These are phyloP conservation scores for Fusarium albosuccineum DNA, from an alignment of 2,329 filamentous ascomycete genomes.

Conservation along the genomic window DNA sequence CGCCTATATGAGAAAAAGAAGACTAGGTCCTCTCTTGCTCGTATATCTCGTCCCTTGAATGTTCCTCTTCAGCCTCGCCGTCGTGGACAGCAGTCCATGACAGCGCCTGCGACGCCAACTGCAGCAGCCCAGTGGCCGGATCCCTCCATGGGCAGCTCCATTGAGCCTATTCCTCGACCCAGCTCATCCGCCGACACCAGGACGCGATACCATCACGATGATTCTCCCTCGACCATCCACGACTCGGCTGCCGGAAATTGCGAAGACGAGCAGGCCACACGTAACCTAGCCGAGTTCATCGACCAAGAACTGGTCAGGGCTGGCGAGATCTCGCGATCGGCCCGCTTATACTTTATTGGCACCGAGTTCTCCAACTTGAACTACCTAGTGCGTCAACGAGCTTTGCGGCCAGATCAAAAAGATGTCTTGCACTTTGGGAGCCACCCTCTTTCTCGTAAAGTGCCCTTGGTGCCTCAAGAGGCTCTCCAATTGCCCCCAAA, in stretches of 20 bases:
- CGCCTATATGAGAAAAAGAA: conserved; percentile 64
- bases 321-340: conserved; percentile 60
- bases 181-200: conserved; percentile 23
- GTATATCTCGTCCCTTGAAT: conserved; percentile 44
- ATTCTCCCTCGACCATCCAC: conserved; percentile 28
- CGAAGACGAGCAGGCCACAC: conserved; percentile 55
- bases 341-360: conserved; percentile 66
- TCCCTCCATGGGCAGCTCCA: background rate
- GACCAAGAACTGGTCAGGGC: conserved; percentile 60
- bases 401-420: conserved; percentile 43
- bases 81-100: conserved; percentile 53
- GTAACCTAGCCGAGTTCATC: conserved; percentile 64
- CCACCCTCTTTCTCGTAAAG: conserved; percentile 53
- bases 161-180: conserved; percentile 24
- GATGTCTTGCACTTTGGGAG: conserved; percentile 53
- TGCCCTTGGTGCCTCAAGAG: conserved; percentile 57
- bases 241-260: conserved; percentile 45
- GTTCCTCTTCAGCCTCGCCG: conserved; percentile 61
- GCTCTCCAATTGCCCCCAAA: conserved; percentile 64
- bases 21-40: conserved; percentile 51
- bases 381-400: conserved; percentile 65
- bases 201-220: conserved; percentile 14
- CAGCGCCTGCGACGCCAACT: conserved; percentile 40
- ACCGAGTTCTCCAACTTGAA: conserved; percentile 69
- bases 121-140: conserved; percentile 30